Conservation (phyloP, 805 yeast genomes). For the Suhomyces kilbournensis region DNA sequence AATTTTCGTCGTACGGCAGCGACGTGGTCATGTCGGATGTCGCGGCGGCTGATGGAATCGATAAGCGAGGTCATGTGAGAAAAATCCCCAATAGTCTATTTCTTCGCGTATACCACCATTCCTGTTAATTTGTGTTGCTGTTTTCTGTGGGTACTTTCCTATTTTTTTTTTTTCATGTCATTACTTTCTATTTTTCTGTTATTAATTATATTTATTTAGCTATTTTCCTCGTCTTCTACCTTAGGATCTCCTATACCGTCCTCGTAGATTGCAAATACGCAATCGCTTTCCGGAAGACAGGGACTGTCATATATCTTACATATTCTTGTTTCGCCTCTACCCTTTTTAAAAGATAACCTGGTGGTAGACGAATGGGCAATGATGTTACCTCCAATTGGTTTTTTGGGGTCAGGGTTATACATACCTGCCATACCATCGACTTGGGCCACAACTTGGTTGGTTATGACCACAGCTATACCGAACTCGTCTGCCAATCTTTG, state of each 20-base stretch:
- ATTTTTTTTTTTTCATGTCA: too few relatives aligned
- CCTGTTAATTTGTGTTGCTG: too few relatives aligned
- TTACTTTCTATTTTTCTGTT: not conserved
- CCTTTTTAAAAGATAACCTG: constrained; percentile 84
- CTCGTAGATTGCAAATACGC: constrained; percentile 92
- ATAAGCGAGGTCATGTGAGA: not conserved
- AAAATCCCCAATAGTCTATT: too few relatives aligned
- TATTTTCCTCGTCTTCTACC: constrained; percentile 59
- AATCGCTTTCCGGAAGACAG: constrained; percentile 92
- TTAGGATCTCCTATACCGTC: constrained; percentile 97
- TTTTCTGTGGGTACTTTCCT: too few relatives aligned
- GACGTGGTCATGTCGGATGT: not conserved
- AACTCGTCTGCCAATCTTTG: constrained; percentile 96
- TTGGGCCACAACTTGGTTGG: constrained; percentile 95
- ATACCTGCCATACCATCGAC: constrained; percentile 84
- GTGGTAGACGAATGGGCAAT: constrained; percentile 97
- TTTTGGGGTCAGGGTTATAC: constrained; percentile 95
- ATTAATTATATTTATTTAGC: not conserved
- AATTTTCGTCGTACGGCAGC: constrained; percentile 10
- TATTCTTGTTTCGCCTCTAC: constrained; percentile 86
- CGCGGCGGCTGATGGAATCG: not conserved
- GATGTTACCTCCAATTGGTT: constrained; percentile 97
- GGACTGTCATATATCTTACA: constrained; percentile 97
- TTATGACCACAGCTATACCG: constrained; percentile 92
- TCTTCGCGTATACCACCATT: not conserved